phyloP scores from a whole-genome alignment of 2,329 filamentous ascomycete genomes.

The Raffaelea ambrosiae region DNA sequence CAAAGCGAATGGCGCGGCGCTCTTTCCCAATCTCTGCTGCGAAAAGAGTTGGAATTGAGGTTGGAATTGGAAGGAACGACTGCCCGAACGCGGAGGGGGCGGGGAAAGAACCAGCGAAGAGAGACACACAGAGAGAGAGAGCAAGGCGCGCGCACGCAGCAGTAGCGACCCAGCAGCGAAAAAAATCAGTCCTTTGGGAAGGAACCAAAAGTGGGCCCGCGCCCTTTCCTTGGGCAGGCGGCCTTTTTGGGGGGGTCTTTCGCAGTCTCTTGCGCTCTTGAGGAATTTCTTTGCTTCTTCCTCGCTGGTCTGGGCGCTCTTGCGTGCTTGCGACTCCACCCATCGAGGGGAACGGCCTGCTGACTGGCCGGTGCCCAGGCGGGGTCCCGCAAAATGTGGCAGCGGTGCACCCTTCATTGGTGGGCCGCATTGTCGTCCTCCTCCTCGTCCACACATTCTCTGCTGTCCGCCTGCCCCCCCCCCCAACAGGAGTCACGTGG shows the following conservation, averaged over 20 bases:
- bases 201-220: constrained; percentile 1
- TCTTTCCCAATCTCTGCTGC: constrained; percentile 8
- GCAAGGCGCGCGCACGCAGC: too few relatives aligned
- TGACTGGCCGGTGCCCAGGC: too few relatives aligned
- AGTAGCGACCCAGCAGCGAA: background rate
- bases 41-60: constrained; percentile 3
- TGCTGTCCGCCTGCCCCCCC: background rate
- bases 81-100: constrained; percentile 14
- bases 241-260: too few relatives aligned
- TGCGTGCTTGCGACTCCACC: background rate
- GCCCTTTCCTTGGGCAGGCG: background rate
- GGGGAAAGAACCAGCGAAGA: too few relatives aligned
- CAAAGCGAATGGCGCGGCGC: constrained; percentile 5
- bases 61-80: constrained; percentile 10
- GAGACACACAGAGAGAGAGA: too few relatives aligned
- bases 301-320: background rate
- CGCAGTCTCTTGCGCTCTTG: too few relatives aligned
- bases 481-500: constrained; percentile 7
- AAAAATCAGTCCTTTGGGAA: constrained; percentile 1
- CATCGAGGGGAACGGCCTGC: too few relatives aligned
- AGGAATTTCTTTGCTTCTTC: too few relatives aligned
- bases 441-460: too few relatives aligned
- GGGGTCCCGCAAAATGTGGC: too few relatives aligned
- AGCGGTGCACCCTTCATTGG: background rate
- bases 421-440: background rate